Base-by-base conservation (phyloP, 2,329 filamentous ascomycete species). In the Lecanoromycetidae sp. region DNA sequence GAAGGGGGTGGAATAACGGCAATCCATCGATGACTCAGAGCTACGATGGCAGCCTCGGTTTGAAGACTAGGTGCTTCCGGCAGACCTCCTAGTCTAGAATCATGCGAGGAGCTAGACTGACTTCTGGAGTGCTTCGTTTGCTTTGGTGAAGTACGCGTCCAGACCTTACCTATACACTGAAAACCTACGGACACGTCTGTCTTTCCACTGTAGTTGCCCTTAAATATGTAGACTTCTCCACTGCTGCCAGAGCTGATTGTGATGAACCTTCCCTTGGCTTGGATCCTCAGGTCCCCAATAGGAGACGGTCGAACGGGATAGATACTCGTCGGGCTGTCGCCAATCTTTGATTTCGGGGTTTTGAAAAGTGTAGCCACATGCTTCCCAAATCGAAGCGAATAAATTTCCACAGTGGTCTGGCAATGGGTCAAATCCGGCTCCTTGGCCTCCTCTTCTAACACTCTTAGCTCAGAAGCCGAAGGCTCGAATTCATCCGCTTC, bases 341-440 rank as follows among this genome's bases (percentile, higher is more conserved):
- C 25, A 5, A 84, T 63, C 38, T 77, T 67, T 45, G 78, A 69
- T 60, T 77, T 71, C 41, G 84, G 75, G 35, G 82, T 79, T 56
- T 80, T 76, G 51, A 93, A 80, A 7, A 96, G 69, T 0, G 84
- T 82, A 22, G 80, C 76, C 46, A 95, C 66, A 46, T 77, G 76
- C 52, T 76, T 73, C 56, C 80, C 80, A n/a, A 80, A 84, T 56
- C 76, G 79, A 50, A 96, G 68, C 1, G 88, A 95, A 63, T 90
- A 94, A 0, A 96, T 70, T 56, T 95, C 87, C 5, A 94, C 86
- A 0, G 82, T 82, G 0, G 88, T 95, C 63, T 94, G 87, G 58
- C 90, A 93, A 38, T 74, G 72, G 41, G 77, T 74, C 49, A 80
- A 69, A 4, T 46, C 49, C 6, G 42, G n/a, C n/a, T n/a, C n/a